Conservation (phyloP, 257 asterid species). For the Salvia splendens region DNA sequence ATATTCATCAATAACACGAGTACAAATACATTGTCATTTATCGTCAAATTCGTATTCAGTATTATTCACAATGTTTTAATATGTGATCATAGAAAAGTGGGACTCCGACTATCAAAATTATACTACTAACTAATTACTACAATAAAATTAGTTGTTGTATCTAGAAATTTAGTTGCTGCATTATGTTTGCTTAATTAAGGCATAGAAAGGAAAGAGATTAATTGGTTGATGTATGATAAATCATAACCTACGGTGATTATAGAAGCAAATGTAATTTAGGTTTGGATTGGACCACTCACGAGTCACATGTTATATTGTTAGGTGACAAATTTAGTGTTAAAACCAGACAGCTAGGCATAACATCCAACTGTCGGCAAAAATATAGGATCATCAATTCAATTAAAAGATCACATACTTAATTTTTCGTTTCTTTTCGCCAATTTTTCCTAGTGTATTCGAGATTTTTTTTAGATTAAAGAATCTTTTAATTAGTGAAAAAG, state of each 20-base stretch:
- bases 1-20: no score
- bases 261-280: no score
- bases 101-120: no score
- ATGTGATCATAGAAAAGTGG: no score
- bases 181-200: not conserved
- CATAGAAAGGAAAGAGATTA: not conserved
- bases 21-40: no score
- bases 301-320: conserved; percentile 27
- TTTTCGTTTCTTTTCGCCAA: not conserved
- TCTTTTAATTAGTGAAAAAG: no score
- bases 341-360: conserved; percentile 27
- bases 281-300: conserved; percentile 29
- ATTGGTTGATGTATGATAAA: conserved; percentile 21
- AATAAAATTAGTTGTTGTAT: no score
- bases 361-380: conserved; percentile 35
- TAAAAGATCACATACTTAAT: not conserved
- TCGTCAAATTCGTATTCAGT: no score
- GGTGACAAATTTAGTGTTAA: conserved; percentile 31
- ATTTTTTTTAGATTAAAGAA: not conserved
- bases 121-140: no score
- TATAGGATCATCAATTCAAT: not conserved
- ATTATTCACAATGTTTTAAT: no score
- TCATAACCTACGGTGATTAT: not conserved
- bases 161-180: no score
- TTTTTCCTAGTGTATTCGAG: no score